Conservation (phyloP, 768 basidiomycete species). For the Sistotremastrum suecicum region DNA sequence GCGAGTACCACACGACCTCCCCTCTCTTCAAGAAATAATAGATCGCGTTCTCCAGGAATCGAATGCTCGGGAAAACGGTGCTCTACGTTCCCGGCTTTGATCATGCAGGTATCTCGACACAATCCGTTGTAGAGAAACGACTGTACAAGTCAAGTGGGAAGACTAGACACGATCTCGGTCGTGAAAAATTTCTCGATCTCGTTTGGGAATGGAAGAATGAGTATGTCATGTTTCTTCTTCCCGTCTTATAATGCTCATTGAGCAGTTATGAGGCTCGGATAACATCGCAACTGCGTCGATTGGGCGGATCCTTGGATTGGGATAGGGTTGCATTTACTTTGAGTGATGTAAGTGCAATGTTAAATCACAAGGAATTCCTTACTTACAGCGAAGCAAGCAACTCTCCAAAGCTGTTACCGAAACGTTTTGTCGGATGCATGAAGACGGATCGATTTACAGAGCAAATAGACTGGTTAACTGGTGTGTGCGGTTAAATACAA, state of each 20-base stretch:
- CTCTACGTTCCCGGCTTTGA: constrained; percentile 93
- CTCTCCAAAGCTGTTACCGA: constrained; percentile 83
- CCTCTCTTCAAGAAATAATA: not conserved
- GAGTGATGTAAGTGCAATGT: constrained; percentile 46
- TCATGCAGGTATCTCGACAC: constrained; percentile 96
- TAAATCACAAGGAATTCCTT: not conserved
- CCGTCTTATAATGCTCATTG: not conserved
- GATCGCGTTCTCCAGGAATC: constrained; percentile 48
- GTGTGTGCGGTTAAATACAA: constrained; percentile 94
- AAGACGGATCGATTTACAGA: constrained; percentile 86
- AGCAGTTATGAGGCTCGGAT: constrained; percentile 84
- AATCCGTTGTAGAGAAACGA: constrained; percentile 92
- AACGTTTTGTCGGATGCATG: constrained; percentile 81
- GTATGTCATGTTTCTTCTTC: constrained; percentile 29
- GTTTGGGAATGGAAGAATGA: constrained; percentile 97
- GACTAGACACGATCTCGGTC: constrained; percentile 88
- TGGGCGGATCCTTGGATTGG: constrained; percentile 95
- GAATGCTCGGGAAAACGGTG: constrained; percentile 87
- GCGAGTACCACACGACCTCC: constrained; percentile 26
- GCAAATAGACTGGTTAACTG: constrained; percentile 96
- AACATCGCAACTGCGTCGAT: constrained; percentile 71
- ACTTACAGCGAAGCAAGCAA: constrained; percentile 14
- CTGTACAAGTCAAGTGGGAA: constrained; percentile 70
- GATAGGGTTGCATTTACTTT: constrained; percentile 90
- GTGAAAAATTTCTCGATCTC: constrained; percentile 78